Conservation (phyloP, 2,329 filamentous ascomycete species). For the Pestalotiopsis sp. region DNA sequence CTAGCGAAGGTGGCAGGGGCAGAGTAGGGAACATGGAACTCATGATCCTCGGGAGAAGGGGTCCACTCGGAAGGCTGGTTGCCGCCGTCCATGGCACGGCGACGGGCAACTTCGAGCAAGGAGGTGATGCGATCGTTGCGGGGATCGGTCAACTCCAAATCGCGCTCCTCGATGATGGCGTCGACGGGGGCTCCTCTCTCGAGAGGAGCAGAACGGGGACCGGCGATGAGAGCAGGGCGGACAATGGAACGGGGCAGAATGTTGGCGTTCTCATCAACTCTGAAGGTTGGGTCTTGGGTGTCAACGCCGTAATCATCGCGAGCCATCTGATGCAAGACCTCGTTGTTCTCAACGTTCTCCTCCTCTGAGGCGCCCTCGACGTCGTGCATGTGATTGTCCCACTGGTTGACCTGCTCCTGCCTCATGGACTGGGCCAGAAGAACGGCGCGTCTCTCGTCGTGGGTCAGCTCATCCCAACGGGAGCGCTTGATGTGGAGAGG, state of each 20-base stretch:
- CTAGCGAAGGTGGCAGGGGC: neutral
- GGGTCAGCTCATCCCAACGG: conserved; percentile 10
- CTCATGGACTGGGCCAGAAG: neutral
- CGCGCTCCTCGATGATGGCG: neutral
- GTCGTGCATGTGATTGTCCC: neutral
- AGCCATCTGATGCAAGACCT: neutral
- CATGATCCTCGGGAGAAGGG: neutral
- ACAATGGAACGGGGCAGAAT: neutral
- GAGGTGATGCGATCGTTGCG: neutral
- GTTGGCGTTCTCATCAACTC: conserved; percentile 3
- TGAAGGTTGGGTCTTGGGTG: neutral
- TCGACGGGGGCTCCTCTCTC: no score
- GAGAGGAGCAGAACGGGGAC: neutral
- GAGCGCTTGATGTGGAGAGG: conserved; percentile 11
- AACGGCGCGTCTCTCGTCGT: neutral
- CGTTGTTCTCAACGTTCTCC: neutral
- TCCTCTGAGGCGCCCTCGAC: neutral
- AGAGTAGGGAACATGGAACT: neutral
- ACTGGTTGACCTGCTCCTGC: conserved; percentile 7
- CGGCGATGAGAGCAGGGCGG: neutral
- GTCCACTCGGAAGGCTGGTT: neutral
- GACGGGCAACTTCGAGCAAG: no score
- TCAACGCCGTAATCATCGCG: neutral
- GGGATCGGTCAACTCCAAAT: neutral
- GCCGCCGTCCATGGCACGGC: no score